These are phyloP conservation scores for Claviceps monticola DNA, from an alignment of 2,329 filamentous ascomycete species.

Conservation along the genomic window DNA sequence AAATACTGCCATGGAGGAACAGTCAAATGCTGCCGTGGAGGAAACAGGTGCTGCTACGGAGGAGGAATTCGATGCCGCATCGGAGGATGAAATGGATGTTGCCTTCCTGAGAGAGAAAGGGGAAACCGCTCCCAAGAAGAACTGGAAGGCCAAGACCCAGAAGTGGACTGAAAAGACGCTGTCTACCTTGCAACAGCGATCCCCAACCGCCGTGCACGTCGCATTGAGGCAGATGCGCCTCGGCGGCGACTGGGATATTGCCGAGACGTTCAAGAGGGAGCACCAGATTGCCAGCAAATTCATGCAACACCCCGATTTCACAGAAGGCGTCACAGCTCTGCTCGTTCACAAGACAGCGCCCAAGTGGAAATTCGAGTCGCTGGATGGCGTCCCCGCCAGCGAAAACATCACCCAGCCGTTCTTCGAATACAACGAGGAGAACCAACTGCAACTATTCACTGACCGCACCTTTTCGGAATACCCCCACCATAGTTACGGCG, in stretches of 20 bases:
- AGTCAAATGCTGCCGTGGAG: no score
- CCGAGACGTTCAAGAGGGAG: slow-evolving; percentile 74
- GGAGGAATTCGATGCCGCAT: no score
- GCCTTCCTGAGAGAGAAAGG: no score
- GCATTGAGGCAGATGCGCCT: slow-evolving; percentile 70
- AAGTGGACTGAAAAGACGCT: slow-evolving; percentile 72
- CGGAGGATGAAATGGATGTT: no score
- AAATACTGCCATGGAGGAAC: no score
- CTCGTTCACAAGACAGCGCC: slow-evolving; percentile 60
- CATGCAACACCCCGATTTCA: slow-evolving; percentile 86
- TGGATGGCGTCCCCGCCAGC: slow-evolving; percentile 49
- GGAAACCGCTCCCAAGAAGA: no score
- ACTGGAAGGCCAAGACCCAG: slow-evolving; percentile 30
- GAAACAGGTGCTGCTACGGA: no score
- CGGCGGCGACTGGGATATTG: slow-evolving; percentile 64
- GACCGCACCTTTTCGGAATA: slow-evolving; percentile 55
- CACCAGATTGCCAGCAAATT: slow-evolving; percentile 73
- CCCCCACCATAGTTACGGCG: slow-evolving; percentile 53
- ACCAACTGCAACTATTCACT: slow-evolving; percentile 47
- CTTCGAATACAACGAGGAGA: slow-evolving; percentile 39
- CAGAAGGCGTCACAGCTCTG: slow-evolving; percentile 73
- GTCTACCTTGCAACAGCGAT: slow-evolving; percentile 60
- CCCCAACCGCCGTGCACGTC: slow-evolving; percentile 77
- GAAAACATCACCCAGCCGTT: slow-evolving; percentile 50
- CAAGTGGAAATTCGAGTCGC: slow-evolving; percentile 59